Evolutionary conservation across 495 filamentous ascomycete genomes (phyloP).

Genomic region (Thermothielavioides terrestris): DNA sequence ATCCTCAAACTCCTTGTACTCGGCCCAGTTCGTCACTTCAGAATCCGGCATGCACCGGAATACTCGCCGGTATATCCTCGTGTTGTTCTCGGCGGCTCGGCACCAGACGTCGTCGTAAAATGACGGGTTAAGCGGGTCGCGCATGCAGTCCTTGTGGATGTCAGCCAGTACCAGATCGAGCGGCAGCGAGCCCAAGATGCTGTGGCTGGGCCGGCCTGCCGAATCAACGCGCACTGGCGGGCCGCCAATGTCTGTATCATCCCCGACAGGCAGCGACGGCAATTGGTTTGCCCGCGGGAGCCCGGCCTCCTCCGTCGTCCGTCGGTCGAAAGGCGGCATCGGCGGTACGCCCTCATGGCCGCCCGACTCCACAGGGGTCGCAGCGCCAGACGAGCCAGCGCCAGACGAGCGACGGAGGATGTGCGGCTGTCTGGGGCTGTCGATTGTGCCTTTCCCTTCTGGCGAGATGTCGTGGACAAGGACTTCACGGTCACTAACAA

Average conservation of each 20-base stretch:
- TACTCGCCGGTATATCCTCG: conserved; percentile 81
- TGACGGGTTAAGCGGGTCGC: conserved; percentile 69
- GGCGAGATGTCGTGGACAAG: conserved; percentile 49
- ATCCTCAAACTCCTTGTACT: conserved; percentile 79
- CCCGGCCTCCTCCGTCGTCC: conserved; percentile 48
- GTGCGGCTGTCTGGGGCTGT: conserved; percentile 38
- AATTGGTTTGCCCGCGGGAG: conserved; percentile 55
- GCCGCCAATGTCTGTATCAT: conserved; percentile 76
- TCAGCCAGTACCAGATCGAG: conserved; percentile 55
- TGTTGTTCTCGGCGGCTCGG: conserved; percentile 86
- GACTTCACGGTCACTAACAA: conserved; percentile 56
- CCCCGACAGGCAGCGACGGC: conserved; percentile 53
- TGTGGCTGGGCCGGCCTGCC: conserved; percentile 25
- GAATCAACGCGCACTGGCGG: conserved; percentile 44
- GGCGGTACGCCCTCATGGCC: conserved; percentile 45
- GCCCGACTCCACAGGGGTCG: conserved; percentile 12
- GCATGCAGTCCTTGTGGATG: conserved; percentile 50
- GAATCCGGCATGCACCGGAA: conserved; percentile 97
- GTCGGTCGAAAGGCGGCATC: conserved; percentile 37
- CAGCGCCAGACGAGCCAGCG: conserved; percentile 9
- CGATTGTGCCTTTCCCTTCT: conserved; percentile 52
- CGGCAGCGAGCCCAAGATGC: conserved; percentile 46
- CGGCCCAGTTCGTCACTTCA: conserved; percentile 86
- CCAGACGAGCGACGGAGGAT: conserved; percentile 11
- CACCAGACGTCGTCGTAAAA: conserved; percentile 89